A percentile compares a stretch with the other conserved stretches of the same genome.
Conservation (phyloP, 73 alveolate genomes). For the Durusdinium trenchii region DNA sequence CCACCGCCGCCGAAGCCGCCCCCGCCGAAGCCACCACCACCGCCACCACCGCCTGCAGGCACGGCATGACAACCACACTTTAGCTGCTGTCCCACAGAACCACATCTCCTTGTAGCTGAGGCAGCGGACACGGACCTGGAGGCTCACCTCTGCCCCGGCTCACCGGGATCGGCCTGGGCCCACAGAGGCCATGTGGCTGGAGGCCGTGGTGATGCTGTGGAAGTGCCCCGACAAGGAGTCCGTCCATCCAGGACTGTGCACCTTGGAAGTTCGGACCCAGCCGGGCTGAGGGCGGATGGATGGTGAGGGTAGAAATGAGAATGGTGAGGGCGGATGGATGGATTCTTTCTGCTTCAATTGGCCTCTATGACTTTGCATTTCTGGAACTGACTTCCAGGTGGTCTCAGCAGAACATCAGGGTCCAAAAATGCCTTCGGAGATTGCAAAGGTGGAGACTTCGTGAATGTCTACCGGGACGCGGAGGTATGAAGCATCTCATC, state of each 20-base stretch:
- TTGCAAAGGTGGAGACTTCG: too few species aligned
- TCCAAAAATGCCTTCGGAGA: too few species aligned
- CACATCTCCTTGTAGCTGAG: neutral
- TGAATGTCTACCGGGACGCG: too few species aligned
- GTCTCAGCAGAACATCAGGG: too few species aligned
- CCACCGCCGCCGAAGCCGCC: constrained; percentile 95
- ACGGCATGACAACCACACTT: neutral
- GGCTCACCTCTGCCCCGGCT: neutral
- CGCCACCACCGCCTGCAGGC: constrained; percentile 11
- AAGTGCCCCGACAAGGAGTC: constrained; percentile 20
- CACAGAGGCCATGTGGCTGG: neutral
- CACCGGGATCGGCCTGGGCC: neutral
- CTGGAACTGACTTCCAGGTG: too few species aligned
- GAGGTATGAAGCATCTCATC: too few species aligned
- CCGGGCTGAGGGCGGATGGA: too few species aligned
- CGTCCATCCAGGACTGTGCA: constrained; percentile 24
- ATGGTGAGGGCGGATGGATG: too few species aligned
- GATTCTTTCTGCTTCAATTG: too few species aligned
- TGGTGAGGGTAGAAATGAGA: too few species aligned
- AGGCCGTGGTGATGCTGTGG: neutral
- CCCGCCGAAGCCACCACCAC: constrained; percentile 93
- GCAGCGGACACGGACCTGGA: neutral
- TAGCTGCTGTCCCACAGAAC: neutral
- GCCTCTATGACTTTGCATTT: too few species aligned
- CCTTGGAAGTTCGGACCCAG: too few species aligned